phyloP scores from a whole-genome alignment of 2,329 filamentous ascomycete genomes.

The Beauveria australis region DNA sequence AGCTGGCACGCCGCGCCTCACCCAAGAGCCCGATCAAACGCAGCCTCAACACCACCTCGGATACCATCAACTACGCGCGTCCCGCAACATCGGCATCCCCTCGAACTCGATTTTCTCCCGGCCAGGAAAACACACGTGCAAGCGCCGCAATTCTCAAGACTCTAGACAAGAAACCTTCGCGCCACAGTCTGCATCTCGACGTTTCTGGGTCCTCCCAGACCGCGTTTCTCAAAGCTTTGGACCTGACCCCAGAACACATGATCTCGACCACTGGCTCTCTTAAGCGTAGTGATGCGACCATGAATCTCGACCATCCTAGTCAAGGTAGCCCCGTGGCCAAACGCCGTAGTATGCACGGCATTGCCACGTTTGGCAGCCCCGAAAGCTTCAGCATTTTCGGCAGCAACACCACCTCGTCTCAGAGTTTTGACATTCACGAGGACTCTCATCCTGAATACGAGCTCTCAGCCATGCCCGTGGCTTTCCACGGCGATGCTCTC shows the following conservation, averaged over 20 bases:
- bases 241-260: slow-evolving; percentile 31
- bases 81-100: slow-evolving; percentile 30
- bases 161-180: slow-evolving; percentile 37
- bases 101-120: slow-evolving; percentile 14
- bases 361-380: slow-evolving; percentile 49
- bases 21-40: slow-evolving; percentile 77
- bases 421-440: slow-evolving; percentile 45
- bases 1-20: slow-evolving; percentile 59
- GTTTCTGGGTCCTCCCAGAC: slow-evolving; percentile 44
- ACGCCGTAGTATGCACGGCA: slow-evolving; percentile 76
- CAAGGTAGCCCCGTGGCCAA: slow-evolving; percentile 84
- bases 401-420: slow-evolving; percentile 32
- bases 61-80: slow-evolving; percentile 61
- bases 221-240: slow-evolving; percentile 42
- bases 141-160: slow-evolving; percentile 34
- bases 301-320: slow-evolving; percentile 74
- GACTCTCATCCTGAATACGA: slow-evolving; percentile 44
- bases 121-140: slow-evolving; percentile 35
- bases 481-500: slow-evolving; percentile 31
- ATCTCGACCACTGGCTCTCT: slow-evolving; percentile 60
- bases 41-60: slow-evolving; percentile 60
- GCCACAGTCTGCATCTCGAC: slow-evolving; percentile 51
- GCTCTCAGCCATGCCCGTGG: slow-evolving; percentile 29
- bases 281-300: slow-evolving; percentile 83
- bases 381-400: slow-evolving; percentile 71